Base-by-base conservation (phyloP, 2,329 filamentous ascomycete species). In the Neonectria magnoliae region DNA sequence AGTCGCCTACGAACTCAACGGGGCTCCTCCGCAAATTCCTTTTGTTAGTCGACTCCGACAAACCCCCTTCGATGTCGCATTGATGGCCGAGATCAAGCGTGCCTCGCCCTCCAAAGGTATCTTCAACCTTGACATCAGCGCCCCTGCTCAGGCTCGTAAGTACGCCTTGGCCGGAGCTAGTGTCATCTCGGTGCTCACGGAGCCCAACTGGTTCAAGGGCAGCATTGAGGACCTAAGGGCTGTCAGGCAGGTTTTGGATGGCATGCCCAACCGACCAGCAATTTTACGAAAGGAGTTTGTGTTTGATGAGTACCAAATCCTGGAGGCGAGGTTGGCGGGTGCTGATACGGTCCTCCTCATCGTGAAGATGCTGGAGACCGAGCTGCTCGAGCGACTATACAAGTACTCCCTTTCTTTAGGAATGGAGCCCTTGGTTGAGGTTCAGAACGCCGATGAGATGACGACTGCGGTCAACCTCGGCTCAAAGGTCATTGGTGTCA, bases 181-280 rank as follows among this genome's bases (percentile, higher is more conserved):
- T 77, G 93, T 97, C 42, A 99, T 99, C 70, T 98, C 96, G 1
- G 96, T 99, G n/a, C 87, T 99, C 51, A 99, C 96, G 0, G 96
- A 99, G 80, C 96, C 97, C 0, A 92, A 98, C 76, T 99, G 96
- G 96, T 99, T 99, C 85, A 98, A 98, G 81, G 96, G 96, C 52
- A 97, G 92, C 79, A 94, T 99, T 65, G 95, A 99, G 63, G 96
- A 99, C 77, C 82, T 99, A 58, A 89, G 92, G 65, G 89, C 91
- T 36, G 96, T 98, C 31, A 89, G 96, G 48, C 92, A 95, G 78
- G 94, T 93, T 53, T 83, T 99, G n/a, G 89, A 94, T 72, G 91
- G 92, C 13, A 94, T 99, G 90, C 91, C 93, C 1, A 97, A 98
- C 77, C 88, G 96, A 57, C 97, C 96, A 3, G 97, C 95, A 2